Conservation (phyloP, 768 basidiomycete genomes). For the Collybia sordida region DNA sequence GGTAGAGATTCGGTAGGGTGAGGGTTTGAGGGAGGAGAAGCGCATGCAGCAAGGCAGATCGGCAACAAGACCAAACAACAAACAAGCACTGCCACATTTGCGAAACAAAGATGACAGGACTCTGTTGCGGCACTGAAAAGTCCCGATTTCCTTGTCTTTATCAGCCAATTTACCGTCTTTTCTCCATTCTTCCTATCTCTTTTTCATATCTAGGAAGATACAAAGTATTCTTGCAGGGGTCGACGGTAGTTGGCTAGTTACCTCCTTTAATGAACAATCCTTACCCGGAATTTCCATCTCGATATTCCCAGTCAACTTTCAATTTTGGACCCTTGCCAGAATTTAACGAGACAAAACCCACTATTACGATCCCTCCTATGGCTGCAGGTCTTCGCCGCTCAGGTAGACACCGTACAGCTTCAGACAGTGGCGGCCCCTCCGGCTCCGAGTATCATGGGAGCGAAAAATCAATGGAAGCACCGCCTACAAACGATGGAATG, state of each 20-base stretch:
- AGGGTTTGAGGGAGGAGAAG: not conserved
- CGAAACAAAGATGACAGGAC: not conserved
- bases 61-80: conserved; percentile 1
- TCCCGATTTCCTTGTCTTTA: too few species aligned
- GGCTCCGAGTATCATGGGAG: conserved; percentile 52
- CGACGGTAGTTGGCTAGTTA: not conserved
- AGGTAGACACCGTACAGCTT: conserved; percentile 28
- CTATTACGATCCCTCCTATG: conserved; percentile 28
- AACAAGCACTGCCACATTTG: conserved; percentile 3
- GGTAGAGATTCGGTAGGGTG: not conserved
- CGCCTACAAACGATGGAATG: conserved; percentile 21
- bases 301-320: not conserved
- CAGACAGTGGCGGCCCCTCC: conserved; percentile 32
- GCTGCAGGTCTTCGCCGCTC: conserved; percentile 31
- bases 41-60: not conserved
- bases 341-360: conserved; percentile 6
- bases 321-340: not conserved
- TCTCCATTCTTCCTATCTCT: not conserved
- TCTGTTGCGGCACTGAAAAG: not conserved
- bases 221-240: not conserved
- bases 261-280: conserved; percentile 4
- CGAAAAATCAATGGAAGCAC: conserved; percentile 40
- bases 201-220: not conserved
- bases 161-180: not conserved
- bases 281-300: not conserved